Conservation (phyloP, 2,329 filamentous ascomycete species). For the Malbranchea cinnamomea region DNA sequence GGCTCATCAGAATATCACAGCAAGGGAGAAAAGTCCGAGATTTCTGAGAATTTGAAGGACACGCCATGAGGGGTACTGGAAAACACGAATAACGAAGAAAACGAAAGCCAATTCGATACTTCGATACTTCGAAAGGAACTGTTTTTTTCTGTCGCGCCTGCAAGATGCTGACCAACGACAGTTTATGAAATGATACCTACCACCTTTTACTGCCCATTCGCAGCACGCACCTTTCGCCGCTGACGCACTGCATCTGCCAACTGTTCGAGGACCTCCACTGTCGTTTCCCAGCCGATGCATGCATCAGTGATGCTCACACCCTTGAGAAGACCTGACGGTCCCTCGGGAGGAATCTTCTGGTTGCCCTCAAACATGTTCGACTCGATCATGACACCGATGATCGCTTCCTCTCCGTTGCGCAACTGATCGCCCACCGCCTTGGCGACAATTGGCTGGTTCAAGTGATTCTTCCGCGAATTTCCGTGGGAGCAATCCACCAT, state of each 20-base stretch:
- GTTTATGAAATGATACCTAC: conserved; percentile 1
- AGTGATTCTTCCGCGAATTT: conserved; percentile 95
- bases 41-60: too few species aligned
- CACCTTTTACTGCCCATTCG: conserved; percentile 14
- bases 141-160: too few species aligned
- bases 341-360: conserved; percentile 77
- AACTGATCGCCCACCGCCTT: conserved; percentile 71
- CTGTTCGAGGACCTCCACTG: conserved; percentile 66
- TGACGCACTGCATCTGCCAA: conserved; percentile 70
- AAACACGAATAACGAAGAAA: too few species aligned
- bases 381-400: conserved; percentile 97
- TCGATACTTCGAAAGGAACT: too few species aligned
- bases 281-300: conserved; percentile 86
- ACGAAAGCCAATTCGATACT: too few species aligned
- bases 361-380: conserved; percentile 88
- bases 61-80: too few species aligned
- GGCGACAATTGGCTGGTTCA: conserved; percentile 91
- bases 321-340: conserved; percentile 62
- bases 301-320: conserved; percentile 92
- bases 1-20: too few species aligned
- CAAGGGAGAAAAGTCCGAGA: too few species aligned
- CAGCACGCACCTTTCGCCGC: conserved; percentile 41
- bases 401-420: conserved; percentile 68
- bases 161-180: too few species aligned
- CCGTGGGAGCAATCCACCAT: conserved; percentile 99